These are phyloP conservation scores for Myriosclerotinia duriaeana DNA, from an alignment of 2,329 filamentous ascomycete species.

Conservation along the genomic window DNA sequence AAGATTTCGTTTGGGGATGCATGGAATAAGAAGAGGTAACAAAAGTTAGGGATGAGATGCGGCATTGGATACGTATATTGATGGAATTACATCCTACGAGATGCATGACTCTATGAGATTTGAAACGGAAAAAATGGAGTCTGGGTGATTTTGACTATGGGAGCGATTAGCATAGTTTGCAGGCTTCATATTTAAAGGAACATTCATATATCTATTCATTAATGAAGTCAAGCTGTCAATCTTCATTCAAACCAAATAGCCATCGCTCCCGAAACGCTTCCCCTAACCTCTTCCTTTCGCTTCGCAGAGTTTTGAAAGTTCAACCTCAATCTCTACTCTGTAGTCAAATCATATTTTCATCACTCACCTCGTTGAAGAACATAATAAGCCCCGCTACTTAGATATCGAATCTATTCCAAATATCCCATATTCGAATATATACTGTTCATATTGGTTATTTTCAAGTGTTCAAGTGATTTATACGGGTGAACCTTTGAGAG, in stretches of 20 bases:
- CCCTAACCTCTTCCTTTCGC: neutral
- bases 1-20: slow-evolving; percentile 79
- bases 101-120: neutral
- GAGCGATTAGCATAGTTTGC: slow-evolving; percentile 11
- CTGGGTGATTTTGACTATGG: neutral
- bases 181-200: neutral
- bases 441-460: too few relatives aligned
- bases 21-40: slow-evolving; percentile 52
- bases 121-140: neutral
- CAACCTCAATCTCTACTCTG: neutral
- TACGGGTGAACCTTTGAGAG: too few relatives aligned
- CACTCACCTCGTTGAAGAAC: too few relatives aligned
- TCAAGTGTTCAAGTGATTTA: too few relatives aligned
- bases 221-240: neutral
- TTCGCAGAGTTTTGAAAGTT: neutral
- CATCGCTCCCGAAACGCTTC: neutral
- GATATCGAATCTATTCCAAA: too few relatives aligned
- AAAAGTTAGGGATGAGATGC: neutral
- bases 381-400: too few relatives aligned
- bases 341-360: too few relatives aligned
- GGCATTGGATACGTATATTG: neutral
- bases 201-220: neutral
- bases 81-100: neutral
- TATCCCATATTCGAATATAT: too few relatives aligned
- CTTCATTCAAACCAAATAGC: too few relatives aligned